Conservation (phyloP, 1,284 basidiomycete species). For the Tilletiaria anomala region DNA sequence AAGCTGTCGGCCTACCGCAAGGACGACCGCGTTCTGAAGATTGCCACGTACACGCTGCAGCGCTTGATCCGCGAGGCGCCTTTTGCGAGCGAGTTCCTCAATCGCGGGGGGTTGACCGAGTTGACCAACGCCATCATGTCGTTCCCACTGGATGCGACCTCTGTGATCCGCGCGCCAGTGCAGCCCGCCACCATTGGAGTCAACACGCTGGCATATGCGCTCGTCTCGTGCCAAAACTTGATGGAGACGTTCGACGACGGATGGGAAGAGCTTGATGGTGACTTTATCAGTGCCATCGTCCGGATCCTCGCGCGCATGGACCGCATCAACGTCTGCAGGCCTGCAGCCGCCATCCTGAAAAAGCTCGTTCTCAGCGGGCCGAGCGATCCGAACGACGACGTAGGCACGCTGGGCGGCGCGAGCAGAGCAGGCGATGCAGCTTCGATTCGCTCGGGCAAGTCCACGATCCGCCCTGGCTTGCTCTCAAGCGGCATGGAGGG, state of each 20-base stretch:
- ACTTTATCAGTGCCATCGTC: conserved; percentile 53
- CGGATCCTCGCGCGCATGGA: conserved; percentile 5
- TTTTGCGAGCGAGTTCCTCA: conserved; percentile 72
- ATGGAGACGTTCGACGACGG: conserved; percentile 40
- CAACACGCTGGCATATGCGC: conserved; percentile 73
- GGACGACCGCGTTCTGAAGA: conserved; percentile 51
- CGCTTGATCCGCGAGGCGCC: conserved; percentile 78
- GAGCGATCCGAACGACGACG: conserved; percentile 9
- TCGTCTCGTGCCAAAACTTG: conserved; percentile 68
- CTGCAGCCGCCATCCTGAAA: conserved; percentile 82
- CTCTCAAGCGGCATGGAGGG: not conserved
- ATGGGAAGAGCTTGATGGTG: conserved; percentile 56
- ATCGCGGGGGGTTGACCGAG: conserved; percentile 50
- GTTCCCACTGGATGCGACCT: conserved; percentile 1
- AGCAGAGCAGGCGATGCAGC: conserved; percentile 1
- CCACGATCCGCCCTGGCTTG: too few species aligned
- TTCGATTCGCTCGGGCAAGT: too few species aligned
- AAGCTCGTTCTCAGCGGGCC: conserved; percentile 50
- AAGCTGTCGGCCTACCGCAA: conserved; percentile 48
- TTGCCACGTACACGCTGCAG: conserved; percentile 65
- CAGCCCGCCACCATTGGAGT: conserved; percentile 48
- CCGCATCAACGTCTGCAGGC: conserved; percentile 74
- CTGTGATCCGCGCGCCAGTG: conserved; percentile 49
- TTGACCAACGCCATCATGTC: conserved; percentile 16
- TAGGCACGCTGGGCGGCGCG: too few species aligned